Evolutionary conservation across 129 eudicot genomes (phyloP).

Genomic region (Deinandra increscens): DNA sequence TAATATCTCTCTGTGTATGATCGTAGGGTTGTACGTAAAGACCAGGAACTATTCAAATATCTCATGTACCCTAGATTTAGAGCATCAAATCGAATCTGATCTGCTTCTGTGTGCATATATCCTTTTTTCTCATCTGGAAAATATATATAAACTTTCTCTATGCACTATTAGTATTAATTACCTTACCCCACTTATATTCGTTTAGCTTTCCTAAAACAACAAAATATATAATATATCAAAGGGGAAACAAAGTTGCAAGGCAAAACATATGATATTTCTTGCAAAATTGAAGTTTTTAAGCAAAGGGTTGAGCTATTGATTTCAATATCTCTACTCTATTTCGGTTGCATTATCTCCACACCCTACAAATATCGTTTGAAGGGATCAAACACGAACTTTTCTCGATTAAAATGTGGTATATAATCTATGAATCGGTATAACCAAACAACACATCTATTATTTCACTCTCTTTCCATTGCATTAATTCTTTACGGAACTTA

Average conservation of each 20-base stretch:
- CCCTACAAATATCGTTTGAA: too few relatives aligned
- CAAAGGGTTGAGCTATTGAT: slow-evolving; percentile 1
- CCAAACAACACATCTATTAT: too few relatives aligned
- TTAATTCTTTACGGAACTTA: too few relatives aligned
- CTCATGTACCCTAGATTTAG: slow-evolving; percentile 38
- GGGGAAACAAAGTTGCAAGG: slow-evolving; percentile 1
- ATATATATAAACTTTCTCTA: slow-evolving; percentile 9
- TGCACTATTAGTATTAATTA: slow-evolving; percentile 1
- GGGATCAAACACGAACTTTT: too few relatives aligned
- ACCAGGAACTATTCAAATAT: slow-evolving; percentile 40
- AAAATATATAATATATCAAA: not conserved
- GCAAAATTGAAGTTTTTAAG: not conserved
- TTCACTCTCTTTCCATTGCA: too few relatives aligned
- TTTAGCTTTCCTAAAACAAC: not conserved
- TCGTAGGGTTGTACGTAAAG: slow-evolving; percentile 27
- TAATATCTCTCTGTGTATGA: slow-evolving; percentile 32
- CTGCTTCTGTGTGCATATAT: slow-evolving; percentile 15
- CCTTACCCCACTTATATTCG: slow-evolving; percentile 7
- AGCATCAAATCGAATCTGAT: slow-evolving; percentile 44
- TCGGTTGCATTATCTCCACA: too few relatives aligned
- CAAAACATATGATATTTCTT: not conserved
- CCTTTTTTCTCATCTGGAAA: slow-evolving; percentile 26
- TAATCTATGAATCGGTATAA: too few relatives aligned
- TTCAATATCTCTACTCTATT: not conserved
- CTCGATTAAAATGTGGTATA: too few relatives aligned